These are phyloP conservation scores for Trametes elegans DNA, from an alignment of 768 basidiomycete species.

Conservation along the genomic window DNA sequence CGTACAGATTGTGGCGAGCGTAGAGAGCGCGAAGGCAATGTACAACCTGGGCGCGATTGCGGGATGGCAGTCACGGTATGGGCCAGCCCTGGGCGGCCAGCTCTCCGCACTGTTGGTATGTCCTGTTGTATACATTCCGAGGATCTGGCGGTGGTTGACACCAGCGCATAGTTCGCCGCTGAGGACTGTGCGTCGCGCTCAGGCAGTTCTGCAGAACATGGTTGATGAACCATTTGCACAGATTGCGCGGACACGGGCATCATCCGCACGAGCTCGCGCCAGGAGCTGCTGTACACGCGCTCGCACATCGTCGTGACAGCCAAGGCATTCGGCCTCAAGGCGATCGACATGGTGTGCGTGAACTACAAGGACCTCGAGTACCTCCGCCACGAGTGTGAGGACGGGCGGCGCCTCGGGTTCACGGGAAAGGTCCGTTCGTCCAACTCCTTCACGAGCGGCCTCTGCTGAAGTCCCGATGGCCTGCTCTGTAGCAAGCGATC, in stretches of 20 bases:
- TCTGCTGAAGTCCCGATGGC: neutral
- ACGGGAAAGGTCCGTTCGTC: constrained; percentile 73
- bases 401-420: constrained; percentile 82
- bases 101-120: constrained; percentile 68
- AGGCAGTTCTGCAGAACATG: neutral
- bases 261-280: constrained; percentile 67
- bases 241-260: constrained; percentile 90
- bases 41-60: constrained; percentile 71
- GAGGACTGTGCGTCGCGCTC: constrained; percentile 71
- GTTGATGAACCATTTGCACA: constrained; percentile 28
- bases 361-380: constrained; percentile 75
- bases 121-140: constrained; percentile 11
- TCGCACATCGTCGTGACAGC: constrained; percentile 80
- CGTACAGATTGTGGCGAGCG: constrained; percentile 69
- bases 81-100: constrained; percentile 44
- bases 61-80: constrained; percentile 54
- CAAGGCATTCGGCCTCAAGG: constrained; percentile 77
- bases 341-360: constrained; percentile 94
- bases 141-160: neutral
- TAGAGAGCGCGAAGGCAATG: constrained; percentile 79
- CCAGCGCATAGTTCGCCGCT: constrained; percentile 74
- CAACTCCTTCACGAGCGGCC: neutral
- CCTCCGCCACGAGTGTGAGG: constrained; percentile 71
- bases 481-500: constrained; percentile 76
- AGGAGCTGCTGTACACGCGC: constrained; percentile 80